Percentiles rank a stretch among this genome's conserved stretches.
phyloP scores from a whole-genome alignment of 495 filamentous ascomycete genomes.

The Parachaetomium inaequale region DNA sequence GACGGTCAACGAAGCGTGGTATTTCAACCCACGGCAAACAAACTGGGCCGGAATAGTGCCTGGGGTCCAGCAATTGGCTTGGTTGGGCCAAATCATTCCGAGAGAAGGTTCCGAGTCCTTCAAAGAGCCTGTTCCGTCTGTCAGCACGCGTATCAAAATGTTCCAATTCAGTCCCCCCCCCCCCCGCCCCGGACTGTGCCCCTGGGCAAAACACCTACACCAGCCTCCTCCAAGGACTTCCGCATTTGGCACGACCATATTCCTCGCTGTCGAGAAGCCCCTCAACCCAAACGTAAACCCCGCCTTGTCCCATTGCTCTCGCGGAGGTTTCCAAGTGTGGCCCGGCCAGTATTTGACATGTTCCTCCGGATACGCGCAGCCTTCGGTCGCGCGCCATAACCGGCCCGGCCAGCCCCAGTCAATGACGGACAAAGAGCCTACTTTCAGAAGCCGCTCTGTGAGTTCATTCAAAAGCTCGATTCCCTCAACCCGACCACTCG shows the following conservation, averaged over 20 bases:
- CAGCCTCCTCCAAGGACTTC: conserved; percentile 2
- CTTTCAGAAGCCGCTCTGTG: background rate
- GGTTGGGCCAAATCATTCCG: background rate
- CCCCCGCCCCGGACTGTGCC: background rate
- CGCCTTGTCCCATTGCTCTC: background rate
- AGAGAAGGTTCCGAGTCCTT: background rate
- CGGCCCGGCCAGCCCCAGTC: conserved; percentile 6
- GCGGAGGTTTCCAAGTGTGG: background rate
- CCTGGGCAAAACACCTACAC: background rate
- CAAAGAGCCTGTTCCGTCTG: background rate
- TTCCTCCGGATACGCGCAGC: background rate
- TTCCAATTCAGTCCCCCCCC: no score
- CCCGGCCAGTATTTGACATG: no score
- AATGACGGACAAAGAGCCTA: background rate
- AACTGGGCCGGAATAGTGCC: background rate
- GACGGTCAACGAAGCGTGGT: no score
- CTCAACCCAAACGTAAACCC: background rate
- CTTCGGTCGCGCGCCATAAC: background rate
- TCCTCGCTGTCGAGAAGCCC: background rate
- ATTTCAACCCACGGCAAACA: background rate
- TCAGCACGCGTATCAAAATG: background rate
- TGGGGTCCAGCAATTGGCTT: no score
- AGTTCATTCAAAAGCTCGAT: background rate
- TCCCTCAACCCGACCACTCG: no score
- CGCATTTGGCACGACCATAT: background rate